Conservation (phyloP, 345 rosid species). For the Brassica carinata region DNA sequence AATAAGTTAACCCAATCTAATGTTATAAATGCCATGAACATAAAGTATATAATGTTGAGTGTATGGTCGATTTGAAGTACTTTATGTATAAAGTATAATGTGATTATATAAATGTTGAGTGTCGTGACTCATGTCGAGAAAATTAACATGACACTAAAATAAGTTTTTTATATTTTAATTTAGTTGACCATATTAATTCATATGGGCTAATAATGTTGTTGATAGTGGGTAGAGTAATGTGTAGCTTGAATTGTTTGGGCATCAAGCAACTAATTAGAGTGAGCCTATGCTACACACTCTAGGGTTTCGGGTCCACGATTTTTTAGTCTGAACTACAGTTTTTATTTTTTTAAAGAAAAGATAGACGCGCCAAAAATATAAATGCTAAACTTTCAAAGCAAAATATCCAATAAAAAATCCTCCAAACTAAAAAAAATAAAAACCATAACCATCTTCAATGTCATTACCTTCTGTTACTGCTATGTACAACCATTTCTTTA, state of each 20-base stretch:
- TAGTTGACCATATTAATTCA: background rate
- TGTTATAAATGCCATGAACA: background rate
- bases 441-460: conserved; percentile 15
- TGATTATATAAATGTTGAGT: too few species aligned
- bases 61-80: too few species aligned
- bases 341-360: background rate
- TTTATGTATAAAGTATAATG: too few species aligned
- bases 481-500: conserved; percentile 38
- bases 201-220: background rate
- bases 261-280: background rate
- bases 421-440: conserved; percentile 6
- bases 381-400: background rate
- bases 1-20: background rate
- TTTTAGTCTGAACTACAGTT: background rate
- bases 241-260: background rate
- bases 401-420: background rate
- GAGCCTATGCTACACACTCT: background rate
- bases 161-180: too few species aligned
- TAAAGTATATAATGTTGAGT: too few species aligned
- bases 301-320: background rate
- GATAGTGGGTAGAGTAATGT: background rate
- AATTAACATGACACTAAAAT: too few species aligned
- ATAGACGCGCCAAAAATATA: conserved; percentile 3
- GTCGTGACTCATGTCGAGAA: too few species aligned
- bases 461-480: conserved; percentile 2